phyloP scores from a whole-genome alignment of 148 eudicot genomes.

The Gaultheria prostrata region DNA sequence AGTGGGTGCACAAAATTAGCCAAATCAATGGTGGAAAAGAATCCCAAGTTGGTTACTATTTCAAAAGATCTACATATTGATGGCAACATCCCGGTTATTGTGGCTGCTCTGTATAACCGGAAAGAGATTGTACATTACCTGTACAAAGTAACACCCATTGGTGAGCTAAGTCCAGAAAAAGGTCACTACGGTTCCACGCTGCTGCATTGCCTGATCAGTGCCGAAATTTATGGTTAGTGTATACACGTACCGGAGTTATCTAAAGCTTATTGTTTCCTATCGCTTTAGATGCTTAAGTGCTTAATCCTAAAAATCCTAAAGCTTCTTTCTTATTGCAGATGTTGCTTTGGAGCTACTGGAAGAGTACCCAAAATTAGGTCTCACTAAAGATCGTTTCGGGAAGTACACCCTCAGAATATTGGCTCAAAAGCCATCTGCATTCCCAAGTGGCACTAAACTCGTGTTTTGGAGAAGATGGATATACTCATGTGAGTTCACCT shows the following conservation, averaged over 20 bases:
- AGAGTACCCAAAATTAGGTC: constrained; percentile 1
- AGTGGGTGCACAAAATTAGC: background rate
- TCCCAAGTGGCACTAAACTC: background rate
- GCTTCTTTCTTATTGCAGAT: background rate
- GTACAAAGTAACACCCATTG: background rate
- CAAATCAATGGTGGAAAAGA: background rate
- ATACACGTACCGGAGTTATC: background rate
- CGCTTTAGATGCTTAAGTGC: background rate
- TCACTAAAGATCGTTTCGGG: background rate
- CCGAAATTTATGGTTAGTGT: background rate
- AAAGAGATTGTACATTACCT: background rate
- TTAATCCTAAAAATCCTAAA: background rate
- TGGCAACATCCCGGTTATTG: background rate
- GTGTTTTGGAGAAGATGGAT: background rate
- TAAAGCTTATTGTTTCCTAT: background rate
- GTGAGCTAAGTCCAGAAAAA: constrained; percentile 1
- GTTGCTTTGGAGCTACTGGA: background rate
- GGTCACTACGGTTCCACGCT: background rate
- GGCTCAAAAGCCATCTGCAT: constrained; percentile 4
- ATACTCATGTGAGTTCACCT: background rate
- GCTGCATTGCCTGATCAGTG: constrained; percentile 9
- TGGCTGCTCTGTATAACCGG: background rate
- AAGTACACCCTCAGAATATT: background rate
- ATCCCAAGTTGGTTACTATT: background rate
- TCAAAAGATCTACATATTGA: background rate